Percentiles rank a stretch among this genome's conserved stretches.
Conservation (phyloP, 176 grass and related monocot genomes). For the Paspalum notatum region DNA sequence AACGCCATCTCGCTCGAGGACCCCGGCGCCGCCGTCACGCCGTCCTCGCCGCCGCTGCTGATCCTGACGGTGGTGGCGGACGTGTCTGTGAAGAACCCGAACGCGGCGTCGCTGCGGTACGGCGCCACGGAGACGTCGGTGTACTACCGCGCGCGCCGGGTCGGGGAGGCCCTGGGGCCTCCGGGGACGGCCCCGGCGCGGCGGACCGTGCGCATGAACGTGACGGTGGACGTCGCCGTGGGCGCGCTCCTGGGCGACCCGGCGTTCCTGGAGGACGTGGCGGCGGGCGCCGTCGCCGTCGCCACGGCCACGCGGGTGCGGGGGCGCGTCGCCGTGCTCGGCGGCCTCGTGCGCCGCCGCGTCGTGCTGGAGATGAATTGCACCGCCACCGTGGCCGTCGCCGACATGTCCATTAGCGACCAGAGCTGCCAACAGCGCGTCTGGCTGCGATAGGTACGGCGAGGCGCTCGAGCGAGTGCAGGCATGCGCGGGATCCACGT, state of each 20-base stretch:
- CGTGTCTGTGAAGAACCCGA: slow-evolving; percentile 83
- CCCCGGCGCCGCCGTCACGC: background rate
- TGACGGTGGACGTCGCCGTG: slow-evolving; percentile 61
- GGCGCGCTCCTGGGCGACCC: slow-evolving; percentile 39
- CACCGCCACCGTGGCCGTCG: slow-evolving; percentile 38
- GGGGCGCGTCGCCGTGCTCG: slow-evolving; percentile 58
- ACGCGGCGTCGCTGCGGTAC: slow-evolving; percentile 66
- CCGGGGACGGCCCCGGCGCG: slow-evolving; percentile 51
- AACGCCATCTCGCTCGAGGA: slow-evolving; percentile 56
- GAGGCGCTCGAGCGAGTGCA: background rate
- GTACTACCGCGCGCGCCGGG: slow-evolving; percentile 55
- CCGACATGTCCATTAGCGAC: slow-evolving; percentile 48
- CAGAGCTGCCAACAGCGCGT: slow-evolving; percentile 61
- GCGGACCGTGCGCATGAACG: slow-evolving; percentile 57
- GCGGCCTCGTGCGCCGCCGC: slow-evolving; percentile 36
- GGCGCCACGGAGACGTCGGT: slow-evolving; percentile 49
- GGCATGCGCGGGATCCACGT: background rate
- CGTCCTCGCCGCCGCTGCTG: background rate
- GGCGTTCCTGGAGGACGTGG: slow-evolving; percentile 44
- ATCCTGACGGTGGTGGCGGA: slow-evolving; percentile 55
- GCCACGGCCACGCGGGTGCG: slow-evolving; percentile 60
- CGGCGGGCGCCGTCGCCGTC: slow-evolving; percentile 42
- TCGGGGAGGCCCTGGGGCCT: slow-evolving; percentile 48
- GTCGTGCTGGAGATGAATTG: slow-evolving; percentile 76
- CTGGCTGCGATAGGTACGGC: background rate